phyloP scores from a whole-genome alignment of 73 alveolate species.

The Stentor roeselii region DNA sequence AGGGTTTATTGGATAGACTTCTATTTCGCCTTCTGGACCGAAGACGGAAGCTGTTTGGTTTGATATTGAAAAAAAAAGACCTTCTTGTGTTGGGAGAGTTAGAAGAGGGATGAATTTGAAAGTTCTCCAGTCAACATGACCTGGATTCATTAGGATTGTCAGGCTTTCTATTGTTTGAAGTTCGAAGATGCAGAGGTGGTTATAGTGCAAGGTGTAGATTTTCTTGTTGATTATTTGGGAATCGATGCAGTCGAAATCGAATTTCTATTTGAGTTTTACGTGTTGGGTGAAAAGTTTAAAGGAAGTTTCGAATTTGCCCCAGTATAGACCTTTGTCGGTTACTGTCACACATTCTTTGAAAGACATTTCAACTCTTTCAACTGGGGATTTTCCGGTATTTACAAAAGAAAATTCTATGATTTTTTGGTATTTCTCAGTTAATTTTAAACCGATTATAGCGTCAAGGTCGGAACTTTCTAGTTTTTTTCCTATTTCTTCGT shows the following conservation, averaged over 20 bases:
- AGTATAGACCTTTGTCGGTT: neutral
- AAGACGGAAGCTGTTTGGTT: too few relatives aligned
- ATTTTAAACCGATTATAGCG: neutral
- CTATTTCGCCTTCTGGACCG: too few relatives aligned
- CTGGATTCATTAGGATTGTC: neutral
- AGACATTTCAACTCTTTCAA: neutral
- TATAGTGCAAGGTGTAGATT: too few relatives aligned
- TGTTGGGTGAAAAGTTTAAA: neutral
- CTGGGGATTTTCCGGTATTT: neutral
- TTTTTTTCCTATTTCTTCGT: neutral
- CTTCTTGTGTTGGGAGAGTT: too few relatives aligned
- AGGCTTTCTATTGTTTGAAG: neutral
- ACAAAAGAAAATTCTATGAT: neutral
- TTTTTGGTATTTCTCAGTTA: neutral
- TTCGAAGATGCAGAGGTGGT: neutral
- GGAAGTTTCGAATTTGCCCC: neutral
- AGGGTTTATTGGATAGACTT: neutral
- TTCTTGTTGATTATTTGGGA: neutral
- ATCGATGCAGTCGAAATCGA: neutral
- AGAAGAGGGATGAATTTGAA: neutral
- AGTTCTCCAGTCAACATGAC: constrained; percentile 7
- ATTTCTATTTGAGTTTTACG: neutral
- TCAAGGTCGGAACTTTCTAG: neutral
- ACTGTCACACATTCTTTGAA: neutral
- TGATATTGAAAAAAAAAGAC: too few relatives aligned